Percentiles rank a stretch among this genome's conserved stretches.
These are phyloP conservation scores for Schizophyllum commune DNA, from an alignment of 1,284 basidiomycete species.

Conservation along the genomic window DNA sequence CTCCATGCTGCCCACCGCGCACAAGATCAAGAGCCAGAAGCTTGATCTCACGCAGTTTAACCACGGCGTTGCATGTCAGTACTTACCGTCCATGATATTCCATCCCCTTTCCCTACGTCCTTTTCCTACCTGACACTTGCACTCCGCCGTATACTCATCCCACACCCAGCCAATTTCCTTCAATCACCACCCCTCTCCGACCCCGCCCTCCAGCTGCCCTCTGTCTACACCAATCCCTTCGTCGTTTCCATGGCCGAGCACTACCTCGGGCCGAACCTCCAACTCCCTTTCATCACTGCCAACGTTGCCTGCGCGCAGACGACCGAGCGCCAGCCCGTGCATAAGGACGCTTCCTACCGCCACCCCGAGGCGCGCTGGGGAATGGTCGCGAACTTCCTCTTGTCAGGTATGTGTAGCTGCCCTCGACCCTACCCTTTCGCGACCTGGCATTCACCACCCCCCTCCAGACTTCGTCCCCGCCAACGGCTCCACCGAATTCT, in stretches of 20 bases:
- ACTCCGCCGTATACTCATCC: not conserved
- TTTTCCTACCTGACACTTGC: not conserved
- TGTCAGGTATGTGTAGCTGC: not conserved
- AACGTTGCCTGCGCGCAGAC: not conserved
- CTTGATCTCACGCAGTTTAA: not conserved
- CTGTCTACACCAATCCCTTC: not conserved
- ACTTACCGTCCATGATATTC: not conserved
- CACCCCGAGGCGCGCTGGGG: not conserved
- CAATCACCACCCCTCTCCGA: not conserved
- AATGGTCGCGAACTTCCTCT: not conserved
- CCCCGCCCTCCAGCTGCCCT: not conserved
- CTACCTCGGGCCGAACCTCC: not conserved
- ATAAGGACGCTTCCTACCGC: not conserved
- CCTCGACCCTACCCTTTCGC: no score
- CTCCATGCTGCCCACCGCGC: not conserved
- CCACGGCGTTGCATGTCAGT: not conserved
- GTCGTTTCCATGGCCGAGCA: not conserved
- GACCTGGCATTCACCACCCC: no score
- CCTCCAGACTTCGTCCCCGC: not conserved
- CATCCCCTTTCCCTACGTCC: not conserved
- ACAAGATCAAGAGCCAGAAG: not conserved
- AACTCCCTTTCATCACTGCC: not conserved
- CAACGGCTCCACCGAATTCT: not conserved
- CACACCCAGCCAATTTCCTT: not conserved
- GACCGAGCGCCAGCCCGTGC: not conserved